phyloP scores from a whole-genome alignment of 129 eudicot genomes.

The Logfia minima region DNA sequence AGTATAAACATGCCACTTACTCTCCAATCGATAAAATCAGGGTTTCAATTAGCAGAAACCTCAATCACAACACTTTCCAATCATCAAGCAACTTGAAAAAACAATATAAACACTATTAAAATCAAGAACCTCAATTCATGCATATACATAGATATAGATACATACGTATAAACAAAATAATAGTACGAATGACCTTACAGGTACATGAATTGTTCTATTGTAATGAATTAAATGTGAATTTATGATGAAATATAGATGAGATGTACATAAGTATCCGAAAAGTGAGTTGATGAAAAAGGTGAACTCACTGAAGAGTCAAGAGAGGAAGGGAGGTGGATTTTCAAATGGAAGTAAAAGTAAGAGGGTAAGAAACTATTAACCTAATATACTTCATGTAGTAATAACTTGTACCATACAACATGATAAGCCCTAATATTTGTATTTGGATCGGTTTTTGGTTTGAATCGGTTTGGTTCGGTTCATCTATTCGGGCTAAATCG shows the following conservation, averaged over 20 bases:
- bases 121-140: not conserved
- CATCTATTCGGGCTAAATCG: too few species aligned
- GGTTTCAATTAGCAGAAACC: constrained; percentile 10
- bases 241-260: constrained; percentile 23
- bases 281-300: not conserved
- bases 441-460: too few species aligned
- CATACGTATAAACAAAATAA: not conserved
- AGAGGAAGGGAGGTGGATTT: too few species aligned
- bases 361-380: too few species aligned
- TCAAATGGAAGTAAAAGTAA: too few species aligned
- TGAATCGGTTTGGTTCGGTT: too few species aligned
- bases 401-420: too few species aligned
- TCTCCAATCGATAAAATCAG: constrained; percentile 9
- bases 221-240: not conserved
- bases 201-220: constrained; percentile 29
- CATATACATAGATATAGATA: not conserved
- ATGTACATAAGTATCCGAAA: constrained; percentile 4
- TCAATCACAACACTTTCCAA: too few species aligned
- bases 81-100: constrained; percentile 3
- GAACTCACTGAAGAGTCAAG: too few species aligned
- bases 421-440: too few species aligned
- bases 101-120: not conserved
- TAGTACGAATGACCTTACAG: constrained; percentile 32
- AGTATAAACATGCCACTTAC: constrained; percentile 6
- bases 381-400: too few species aligned